These are phyloP conservation scores for Pyrenula aspistea DNA, from an alignment of 495 filamentous ascomycete species.

Conservation along the genomic window DNA sequence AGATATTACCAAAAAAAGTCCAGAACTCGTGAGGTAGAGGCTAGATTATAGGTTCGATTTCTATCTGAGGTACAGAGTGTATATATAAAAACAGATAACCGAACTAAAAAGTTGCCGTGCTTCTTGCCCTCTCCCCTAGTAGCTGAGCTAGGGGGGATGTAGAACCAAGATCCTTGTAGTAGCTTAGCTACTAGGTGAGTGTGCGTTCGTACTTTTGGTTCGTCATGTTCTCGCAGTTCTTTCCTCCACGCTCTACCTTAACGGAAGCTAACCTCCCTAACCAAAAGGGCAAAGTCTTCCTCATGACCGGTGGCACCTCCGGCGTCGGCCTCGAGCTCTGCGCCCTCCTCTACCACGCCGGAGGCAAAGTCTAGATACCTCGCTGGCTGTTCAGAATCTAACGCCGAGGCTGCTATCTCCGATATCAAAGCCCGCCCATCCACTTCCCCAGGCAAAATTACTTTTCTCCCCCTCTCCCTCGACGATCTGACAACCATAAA, in stretches of 20 bases:
- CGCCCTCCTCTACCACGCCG: conserved; percentile 25
- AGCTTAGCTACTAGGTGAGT: too few relatives aligned
- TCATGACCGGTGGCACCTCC: conserved; percentile 26
- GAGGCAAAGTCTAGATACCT: conserved; percentile 33
- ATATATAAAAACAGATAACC: too few relatives aligned
- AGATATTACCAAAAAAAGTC: too few relatives aligned
- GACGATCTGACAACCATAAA: conserved; percentile 38
- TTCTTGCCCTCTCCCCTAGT: too few relatives aligned
- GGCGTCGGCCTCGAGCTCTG: conserved; percentile 32
- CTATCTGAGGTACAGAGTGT: too few relatives aligned
- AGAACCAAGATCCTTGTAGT: too few relatives aligned
- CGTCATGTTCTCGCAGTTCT: conserved; percentile 15
- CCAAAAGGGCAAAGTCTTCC: conserved; percentile 24
- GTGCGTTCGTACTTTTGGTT: too few relatives aligned
- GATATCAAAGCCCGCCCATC: conserved; percentile 13
- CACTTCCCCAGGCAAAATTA: conserved; percentile 16
- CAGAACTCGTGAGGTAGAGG: too few relatives aligned
- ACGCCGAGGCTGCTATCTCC: conserved; percentile 21
- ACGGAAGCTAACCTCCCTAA: conserved; percentile 18
- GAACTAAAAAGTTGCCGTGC: too few relatives aligned
- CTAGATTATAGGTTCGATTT: too few relatives aligned
- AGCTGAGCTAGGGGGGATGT: too few relatives aligned
- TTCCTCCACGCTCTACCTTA: conserved; percentile 17
- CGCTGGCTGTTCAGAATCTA: conserved; percentile 25
- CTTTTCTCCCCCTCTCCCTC: conserved; percentile 32